Evolutionary conservation across 768 basidiomycete genomes (phyloP), one percentile per base, ranked within the genome.

Genomic region (Mycena rosella): DNA sequence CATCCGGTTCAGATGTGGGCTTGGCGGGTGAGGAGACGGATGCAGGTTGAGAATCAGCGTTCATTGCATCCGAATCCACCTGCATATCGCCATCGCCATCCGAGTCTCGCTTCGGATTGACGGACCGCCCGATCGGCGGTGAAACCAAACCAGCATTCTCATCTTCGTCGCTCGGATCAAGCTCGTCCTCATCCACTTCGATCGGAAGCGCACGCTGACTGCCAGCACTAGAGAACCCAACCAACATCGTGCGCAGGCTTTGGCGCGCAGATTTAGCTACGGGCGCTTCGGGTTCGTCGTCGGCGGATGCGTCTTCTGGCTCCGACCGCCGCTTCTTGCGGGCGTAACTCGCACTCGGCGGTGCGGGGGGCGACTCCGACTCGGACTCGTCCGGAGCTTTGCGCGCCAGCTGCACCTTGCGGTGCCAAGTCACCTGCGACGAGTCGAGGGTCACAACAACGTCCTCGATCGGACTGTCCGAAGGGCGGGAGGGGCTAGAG

Each of bases 171-270:
- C 59, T 68, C 17, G 47, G 49, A 6, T 69, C 72, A 30, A 75
- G 73, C 30, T 74, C 74, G 30, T 73, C 70, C 27, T 72, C 74
- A 14, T 68, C 73, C 20, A 58, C 63, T n/a, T 51, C 73, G 47
- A 56, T 69, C 52, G 20, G 71, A 20, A 65, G 73, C 29, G 68
- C 65, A 22, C 73, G 27, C 48, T 80, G 82, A 67, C 82, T 84
- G 42, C 87, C 88, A 38, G 74, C 75, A 69, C 88, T 81, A 14
- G 89, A 84, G 78, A 89, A 93, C 14, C 78, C 83, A 48, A 78
- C 82, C 63, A 94, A 73, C 56, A 77, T 83, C 56, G 78, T 81
- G 60, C 86, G 81, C 57, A 92, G 76, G 34, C 74, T 80, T 65
- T 78, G 74, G 2, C 62, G 42, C n/a, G 62, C 62, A 26, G 67